Evolutionary conservation across 257 asterid species (phyloP).

Genomic region (Lycium ferocissimum): DNA sequence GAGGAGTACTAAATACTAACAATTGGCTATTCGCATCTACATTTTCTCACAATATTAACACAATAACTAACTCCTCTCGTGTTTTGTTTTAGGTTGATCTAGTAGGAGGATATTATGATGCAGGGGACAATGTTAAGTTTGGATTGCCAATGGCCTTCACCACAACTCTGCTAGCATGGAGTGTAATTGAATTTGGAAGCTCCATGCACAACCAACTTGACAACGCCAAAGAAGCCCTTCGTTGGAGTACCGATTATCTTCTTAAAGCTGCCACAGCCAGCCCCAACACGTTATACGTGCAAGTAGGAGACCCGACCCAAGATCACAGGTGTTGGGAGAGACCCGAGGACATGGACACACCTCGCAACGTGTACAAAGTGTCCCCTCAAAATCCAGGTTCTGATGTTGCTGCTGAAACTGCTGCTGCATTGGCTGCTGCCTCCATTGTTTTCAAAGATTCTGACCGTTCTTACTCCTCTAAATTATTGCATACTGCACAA

Average conservation of each 20-base stretch:
- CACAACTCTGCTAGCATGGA: constrained; percentile 79
- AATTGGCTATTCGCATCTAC: neutral
- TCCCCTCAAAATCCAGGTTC: constrained; percentile 80
- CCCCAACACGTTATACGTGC: constrained; percentile 61
- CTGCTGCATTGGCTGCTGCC: constrained; percentile 76
- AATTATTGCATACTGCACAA: constrained; percentile 55
- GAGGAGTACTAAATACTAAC: too few relatives aligned
- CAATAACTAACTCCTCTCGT: neutral
- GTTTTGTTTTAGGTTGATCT: constrained; percentile 60
- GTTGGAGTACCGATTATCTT: constrained; percentile 88
- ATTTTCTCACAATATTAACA: neutral
- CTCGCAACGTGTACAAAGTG: constrained; percentile 68
- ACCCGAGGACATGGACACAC: constrained; percentile 87
- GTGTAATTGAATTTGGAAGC: constrained; percentile 75
- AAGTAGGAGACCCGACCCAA: constrained; percentile 82
- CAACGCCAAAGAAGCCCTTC: constrained; percentile 64
- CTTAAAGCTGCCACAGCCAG: constrained; percentile 80
- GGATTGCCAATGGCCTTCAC: constrained; percentile 93
- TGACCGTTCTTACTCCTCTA: constrained; percentile 63
- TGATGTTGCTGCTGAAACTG: constrained; percentile 85
- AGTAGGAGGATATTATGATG: constrained; percentile 89
- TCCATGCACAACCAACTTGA: constrained; percentile 58
- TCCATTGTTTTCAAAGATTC: constrained; percentile 72
- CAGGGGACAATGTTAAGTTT: constrained; percentile 85
- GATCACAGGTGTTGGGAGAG: constrained; percentile 93